phyloP scores from a whole-genome alignment of 306 rosid species.

The Alnus rubra region DNA sequence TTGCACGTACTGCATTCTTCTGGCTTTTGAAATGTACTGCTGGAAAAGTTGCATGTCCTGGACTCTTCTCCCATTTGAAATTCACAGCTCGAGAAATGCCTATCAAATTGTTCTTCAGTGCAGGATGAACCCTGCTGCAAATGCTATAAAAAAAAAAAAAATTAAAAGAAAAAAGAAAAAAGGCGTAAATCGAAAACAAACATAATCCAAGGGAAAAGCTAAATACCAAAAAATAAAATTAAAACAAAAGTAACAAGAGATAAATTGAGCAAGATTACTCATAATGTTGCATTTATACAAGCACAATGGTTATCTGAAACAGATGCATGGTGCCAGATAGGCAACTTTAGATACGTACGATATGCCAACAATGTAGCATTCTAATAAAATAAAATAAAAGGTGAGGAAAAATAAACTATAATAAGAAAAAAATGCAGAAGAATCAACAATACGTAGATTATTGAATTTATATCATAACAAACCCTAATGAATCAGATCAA shows the following conservation, averaged over 20 bases:
- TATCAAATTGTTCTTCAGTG: slow-evolving; percentile 3
- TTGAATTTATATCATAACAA: not conserved
- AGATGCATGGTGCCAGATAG: not conserved
- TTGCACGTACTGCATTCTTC: slow-evolving; percentile 22
- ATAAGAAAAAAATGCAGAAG: not conserved
- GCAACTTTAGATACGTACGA: not conserved
- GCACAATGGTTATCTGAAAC: not conserved
- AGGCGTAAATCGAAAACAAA: too few species aligned
- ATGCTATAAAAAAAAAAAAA: not conserved
- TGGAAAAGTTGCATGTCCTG: slow-evolving; percentile 8
- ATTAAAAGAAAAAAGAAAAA: not conserved
- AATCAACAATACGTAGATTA: not conserved
- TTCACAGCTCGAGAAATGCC: not conserved
- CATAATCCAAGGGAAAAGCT: too few species aligned
- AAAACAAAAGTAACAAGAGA: not conserved
- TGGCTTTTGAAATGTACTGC: not conserved
- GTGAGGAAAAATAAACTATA: not conserved
- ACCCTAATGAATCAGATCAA: not conserved
- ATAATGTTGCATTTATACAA: not conserved
- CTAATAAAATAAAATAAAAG: not conserved
- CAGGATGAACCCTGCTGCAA: not conserved
- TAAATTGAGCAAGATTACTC: not conserved
- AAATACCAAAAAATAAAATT: not conserved
- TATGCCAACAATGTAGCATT: not conserved
- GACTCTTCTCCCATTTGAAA: slow-evolving; percentile 17